Evolutionary conservation across 2,329 filamentous ascomycete species (phyloP).

Genomic region (Aureobasidium sp.): DNA sequence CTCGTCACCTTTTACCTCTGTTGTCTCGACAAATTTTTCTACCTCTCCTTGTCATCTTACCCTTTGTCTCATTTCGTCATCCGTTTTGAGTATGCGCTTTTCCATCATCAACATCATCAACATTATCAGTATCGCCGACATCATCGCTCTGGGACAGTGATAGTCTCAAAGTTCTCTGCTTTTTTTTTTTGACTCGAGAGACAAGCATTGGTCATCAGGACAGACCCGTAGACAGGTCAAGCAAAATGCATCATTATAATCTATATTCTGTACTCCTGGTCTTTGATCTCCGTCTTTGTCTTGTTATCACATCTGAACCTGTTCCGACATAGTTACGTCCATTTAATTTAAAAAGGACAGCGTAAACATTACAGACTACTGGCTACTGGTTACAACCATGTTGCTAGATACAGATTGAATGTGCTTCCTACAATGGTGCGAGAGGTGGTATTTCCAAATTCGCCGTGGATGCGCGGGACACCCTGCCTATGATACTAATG

Average conservation of each 20-base stretch:
- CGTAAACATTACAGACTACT: neutral
- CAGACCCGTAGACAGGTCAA: neutral
- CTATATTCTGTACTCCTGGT: neutral
- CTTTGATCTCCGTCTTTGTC: no score
- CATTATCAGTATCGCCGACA: neutral
- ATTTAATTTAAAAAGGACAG: neutral
- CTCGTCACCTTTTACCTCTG: slow-evolving; percentile 1
- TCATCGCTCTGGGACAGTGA: neutral
- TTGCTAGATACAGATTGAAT: neutral
- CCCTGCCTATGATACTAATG: neutral
- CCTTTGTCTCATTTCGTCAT: neutral
- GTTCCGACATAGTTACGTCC: neutral
- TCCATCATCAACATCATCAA: neutral
- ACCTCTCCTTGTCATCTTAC: neutral
- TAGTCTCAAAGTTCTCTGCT: neutral
- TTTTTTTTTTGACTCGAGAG: neutral
- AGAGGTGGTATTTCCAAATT: neutral
- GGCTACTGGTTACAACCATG: neutral
- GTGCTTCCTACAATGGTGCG: neutral
- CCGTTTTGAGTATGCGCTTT: slow-evolving; percentile 3
- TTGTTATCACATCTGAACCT: neutral
- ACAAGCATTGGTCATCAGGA: neutral
- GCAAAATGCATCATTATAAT: slow-evolving; percentile 1
- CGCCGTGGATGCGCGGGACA: neutral
- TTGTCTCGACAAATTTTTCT: neutral